Evolutionary conservation across 371 early-diverging fungal species (phyloP).

Genomic region (Massospora cicadina): DNA sequence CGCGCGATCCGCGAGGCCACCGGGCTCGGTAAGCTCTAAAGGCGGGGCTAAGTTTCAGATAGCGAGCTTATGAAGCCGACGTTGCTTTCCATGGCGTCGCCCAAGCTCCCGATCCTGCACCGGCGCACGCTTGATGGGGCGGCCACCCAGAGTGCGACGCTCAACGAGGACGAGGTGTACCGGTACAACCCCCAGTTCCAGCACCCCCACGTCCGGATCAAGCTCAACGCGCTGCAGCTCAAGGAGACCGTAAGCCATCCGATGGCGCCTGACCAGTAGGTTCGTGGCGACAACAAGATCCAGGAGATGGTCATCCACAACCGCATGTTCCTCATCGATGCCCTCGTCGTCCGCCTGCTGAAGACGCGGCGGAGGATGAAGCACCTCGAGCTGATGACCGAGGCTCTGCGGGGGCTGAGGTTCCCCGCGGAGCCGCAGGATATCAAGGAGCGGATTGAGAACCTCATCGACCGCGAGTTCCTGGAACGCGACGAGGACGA

Average conservation of each 20-base stretch:
- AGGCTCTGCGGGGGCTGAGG: constrained; percentile 50
- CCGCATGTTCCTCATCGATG: constrained; percentile 71
- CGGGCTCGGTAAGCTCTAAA: constrained; percentile 26
- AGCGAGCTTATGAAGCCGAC: constrained; percentile 53
- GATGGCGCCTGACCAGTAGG: constrained; percentile 11
- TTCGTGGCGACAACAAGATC: constrained; percentile 44
- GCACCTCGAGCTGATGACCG: constrained; percentile 47
- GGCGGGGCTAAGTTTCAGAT: constrained; percentile 21
- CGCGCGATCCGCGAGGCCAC: constrained; percentile 42
- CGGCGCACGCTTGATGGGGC: constrained; percentile 20
- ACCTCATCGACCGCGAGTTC: constrained; percentile 82
- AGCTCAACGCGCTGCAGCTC: constrained; percentile 57
- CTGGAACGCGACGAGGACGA: constrained; percentile 53
- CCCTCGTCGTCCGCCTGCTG: constrained; percentile 88
- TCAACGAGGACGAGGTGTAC: constrained; percentile 40
- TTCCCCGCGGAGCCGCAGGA: constrained; percentile 57
- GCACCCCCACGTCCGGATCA: constrained; percentile 37
- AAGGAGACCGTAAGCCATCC: constrained; percentile 34
- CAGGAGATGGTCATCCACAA: constrained; percentile 56
- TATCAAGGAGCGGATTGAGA: constrained; percentile 77
- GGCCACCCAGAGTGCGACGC: constrained; percentile 26
- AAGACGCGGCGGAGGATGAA: constrained; percentile 57
- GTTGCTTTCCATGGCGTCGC: constrained; percentile 67
- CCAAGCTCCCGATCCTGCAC: constrained; percentile 48
- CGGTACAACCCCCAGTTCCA: constrained; percentile 45